These are phyloP conservation scores for Chrysosporium keratinophilum DNA, from an alignment of 2,329 filamentous ascomycete species.

Conservation along the genomic window DNA sequence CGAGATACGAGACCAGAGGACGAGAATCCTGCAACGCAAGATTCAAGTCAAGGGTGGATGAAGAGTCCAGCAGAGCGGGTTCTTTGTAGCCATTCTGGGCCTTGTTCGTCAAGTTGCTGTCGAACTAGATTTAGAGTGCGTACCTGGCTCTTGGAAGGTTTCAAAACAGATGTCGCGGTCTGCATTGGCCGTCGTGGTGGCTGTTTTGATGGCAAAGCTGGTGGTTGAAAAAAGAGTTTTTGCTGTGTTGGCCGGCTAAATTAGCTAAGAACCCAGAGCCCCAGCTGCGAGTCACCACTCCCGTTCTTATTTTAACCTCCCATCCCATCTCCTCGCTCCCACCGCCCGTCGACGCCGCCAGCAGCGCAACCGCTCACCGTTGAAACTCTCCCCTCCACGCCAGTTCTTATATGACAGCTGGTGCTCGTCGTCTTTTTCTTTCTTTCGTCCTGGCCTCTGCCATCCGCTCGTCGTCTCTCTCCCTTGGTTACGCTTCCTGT, in stretches of 20 bases:
- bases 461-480: background rate
- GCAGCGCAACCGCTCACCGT: constrained; percentile 4
- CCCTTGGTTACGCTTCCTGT: background rate
- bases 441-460: background rate
- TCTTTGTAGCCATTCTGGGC: background rate
- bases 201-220: background rate
- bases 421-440: background rate
- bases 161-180: background rate
- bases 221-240: constrained; percentile 1
- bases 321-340: constrained; percentile 3
- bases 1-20: background rate
- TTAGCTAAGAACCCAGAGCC: constrained; percentile 2
- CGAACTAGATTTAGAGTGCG: constrained; percentile 4
- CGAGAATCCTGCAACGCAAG: background rate
- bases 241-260: background rate
- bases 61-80: background rate
- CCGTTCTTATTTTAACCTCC: constrained; percentile 12
- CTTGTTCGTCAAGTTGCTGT: background rate
- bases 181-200: background rate
- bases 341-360: constrained; percentile 5
- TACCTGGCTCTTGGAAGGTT: constrained; percentile 12
- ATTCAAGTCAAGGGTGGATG: background rate
- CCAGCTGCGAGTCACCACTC: constrained; percentile 5
- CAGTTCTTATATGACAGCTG: constrained; percentile 5
- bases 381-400: background rate